Evolutionary conservation across 371 early-diverging fungal species (phyloP).

Genomic region (Basidiobolus heterosporus): DNA sequence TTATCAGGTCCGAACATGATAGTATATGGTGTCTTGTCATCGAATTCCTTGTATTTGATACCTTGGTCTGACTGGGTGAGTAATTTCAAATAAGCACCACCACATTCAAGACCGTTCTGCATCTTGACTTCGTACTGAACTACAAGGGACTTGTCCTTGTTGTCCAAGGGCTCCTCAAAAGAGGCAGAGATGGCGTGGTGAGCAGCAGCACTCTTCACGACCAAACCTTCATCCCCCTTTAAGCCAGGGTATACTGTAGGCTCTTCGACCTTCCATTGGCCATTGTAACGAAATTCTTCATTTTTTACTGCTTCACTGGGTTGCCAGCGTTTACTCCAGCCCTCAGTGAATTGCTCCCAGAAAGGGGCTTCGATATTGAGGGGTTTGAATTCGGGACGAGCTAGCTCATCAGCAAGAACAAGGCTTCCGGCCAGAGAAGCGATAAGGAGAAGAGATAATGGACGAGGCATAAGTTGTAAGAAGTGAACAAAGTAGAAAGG

Average conservation of each 20-base stretch:
- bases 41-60: constrained; percentile 23
- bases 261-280: constrained; percentile 59
- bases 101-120: constrained; percentile 85
- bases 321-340: constrained; percentile 41
- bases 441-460: too few relatives aligned
- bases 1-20: constrained; percentile 93
- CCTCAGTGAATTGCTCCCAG: constrained; percentile 54
- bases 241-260: constrained; percentile 29
- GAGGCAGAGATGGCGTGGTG: constrained; percentile 64
- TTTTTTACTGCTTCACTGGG: constrained; percentile 44
- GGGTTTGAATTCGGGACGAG: neutral
- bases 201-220: constrained; percentile 58
- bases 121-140: constrained; percentile 93
- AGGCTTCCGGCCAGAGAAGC: too few relatives aligned
- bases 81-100: constrained; percentile 93
- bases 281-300: constrained; percentile 38
- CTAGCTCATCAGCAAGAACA: too few relatives aligned
- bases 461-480: too few relatives aligned
- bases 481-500: too few relatives aligned
- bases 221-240: constrained; percentile 48
- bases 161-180: constrained; percentile 53
- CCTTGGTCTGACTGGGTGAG: constrained; percentile 21
- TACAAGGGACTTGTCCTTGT: constrained; percentile 64
- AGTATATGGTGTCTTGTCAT: constrained; percentile 34
- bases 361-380: constrained; percentile 28